A percentile compares a stretch with the other conserved stretches of the same genome.
Evolutionary conservation across 2,329 filamentous ascomycete genomes (phyloP).

Genomic region (Beauveria caledonica): DNA sequence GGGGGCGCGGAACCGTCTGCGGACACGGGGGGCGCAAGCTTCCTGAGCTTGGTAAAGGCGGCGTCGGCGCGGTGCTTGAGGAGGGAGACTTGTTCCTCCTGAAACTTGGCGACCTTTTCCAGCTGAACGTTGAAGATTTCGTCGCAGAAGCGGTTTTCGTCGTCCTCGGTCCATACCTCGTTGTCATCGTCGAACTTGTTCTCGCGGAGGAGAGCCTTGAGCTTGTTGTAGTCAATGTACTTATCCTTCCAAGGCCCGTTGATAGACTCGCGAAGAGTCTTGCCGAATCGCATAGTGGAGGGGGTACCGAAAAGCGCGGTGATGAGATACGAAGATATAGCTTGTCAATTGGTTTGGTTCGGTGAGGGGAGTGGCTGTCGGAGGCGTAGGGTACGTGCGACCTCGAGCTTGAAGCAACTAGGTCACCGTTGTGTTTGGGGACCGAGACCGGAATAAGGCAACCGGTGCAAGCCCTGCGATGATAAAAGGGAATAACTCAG

Average conservation of each 20-base stretch:
- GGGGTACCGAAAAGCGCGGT: background rate
- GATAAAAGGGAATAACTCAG: background rate
- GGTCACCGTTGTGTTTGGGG: background rate
- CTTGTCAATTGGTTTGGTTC: background rate
- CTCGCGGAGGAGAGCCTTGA: conserved; percentile 83
- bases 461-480: too few species aligned
- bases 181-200: conserved; percentile 55
- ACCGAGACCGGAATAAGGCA: background rate
- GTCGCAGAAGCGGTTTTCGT: conserved; percentile 89
- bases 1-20: conserved; percentile 38
- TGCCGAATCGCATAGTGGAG: conserved; percentile 78
- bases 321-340: background rate
- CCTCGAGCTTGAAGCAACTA: background rate
- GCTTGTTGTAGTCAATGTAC: conserved; percentile 92
- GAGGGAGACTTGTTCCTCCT: conserved; percentile 62
- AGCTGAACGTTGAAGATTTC: conserved; percentile 91
- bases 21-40: conserved; percentile 52
- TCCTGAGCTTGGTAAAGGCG: conserved; percentile 63
- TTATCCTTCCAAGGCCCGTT: conserved; percentile 86
- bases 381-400: background rate
- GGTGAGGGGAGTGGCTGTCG: background rate
- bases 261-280: conserved; percentile 69
- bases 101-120: conserved; percentile 89
- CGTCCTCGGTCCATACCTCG: conserved; percentile 78
- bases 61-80: conserved; percentile 47